Evolutionary conservation across 2,329 filamentous ascomycete genomes (phyloP), one percentile per base, ranked within the genome.

Genomic region (Bipolaris sorokiniana): DNA sequence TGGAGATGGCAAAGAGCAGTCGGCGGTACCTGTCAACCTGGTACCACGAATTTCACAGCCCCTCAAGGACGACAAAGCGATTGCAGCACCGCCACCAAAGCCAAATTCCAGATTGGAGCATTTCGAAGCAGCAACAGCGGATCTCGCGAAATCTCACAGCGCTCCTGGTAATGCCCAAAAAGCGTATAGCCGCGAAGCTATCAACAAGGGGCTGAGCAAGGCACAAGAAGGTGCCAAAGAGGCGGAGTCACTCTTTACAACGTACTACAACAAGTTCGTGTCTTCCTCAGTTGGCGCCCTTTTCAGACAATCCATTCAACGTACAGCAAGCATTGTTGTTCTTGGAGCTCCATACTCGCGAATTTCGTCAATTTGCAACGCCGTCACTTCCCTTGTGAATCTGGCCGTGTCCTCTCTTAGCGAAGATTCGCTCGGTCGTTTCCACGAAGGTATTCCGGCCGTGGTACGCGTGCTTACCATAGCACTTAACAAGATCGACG

Each of bases 371-470:
- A 70, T 77, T 37, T 69, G 68, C 54, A 75, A 77, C 71, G 89
- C 91, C 1, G 82, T 88, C n/a, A 86, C 87, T 57, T 85, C 89
- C 0, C 78, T 95, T 37, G 86, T 86, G 11, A 82, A 84, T 48
- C 82, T 98, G 26, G 85, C 90, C 0, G 84, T 91, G 3, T 84
- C 85, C 60, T 94, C 90, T 75, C 78, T 97, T 51, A 80, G 81
- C 3, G 93, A 98, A 75, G 94, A 98, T 73, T 84, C 84, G 45
- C 95, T 88, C 70, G 94, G 94, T 13, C 90, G 91, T 65, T 94
- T 96, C n/a, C 89, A 96, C 64, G 83, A 87, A 41, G 90, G 95
- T 62, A 87, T 98, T 2, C 86, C 90, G 1, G 79, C 78, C 47
- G 88, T 96, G 54, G 86, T 97, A 48, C 85, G 89, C 45, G 86